phyloP scores from a whole-genome alignment of 306 rosid species.

The Dryas octopetala region DNA sequence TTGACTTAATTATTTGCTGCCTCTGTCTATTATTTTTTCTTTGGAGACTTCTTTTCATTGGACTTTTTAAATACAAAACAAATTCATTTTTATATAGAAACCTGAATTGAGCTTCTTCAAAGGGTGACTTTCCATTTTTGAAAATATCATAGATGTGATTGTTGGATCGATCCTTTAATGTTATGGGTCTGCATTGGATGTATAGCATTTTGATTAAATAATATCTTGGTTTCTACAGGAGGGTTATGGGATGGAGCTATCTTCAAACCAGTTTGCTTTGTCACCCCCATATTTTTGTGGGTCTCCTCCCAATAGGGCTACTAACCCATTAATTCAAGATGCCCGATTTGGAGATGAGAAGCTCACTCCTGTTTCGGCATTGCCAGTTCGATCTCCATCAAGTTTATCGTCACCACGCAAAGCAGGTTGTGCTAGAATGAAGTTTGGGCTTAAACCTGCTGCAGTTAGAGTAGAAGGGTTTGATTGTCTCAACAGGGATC shows the following conservation, averaged over 20 bases:
- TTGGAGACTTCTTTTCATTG: not conserved
- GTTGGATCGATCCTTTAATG: not conserved
- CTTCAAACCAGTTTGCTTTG: conserved; percentile 44
- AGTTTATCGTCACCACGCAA: conserved; percentile 56
- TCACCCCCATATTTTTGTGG: conserved; percentile 87
- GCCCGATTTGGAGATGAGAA: conserved; percentile 68
- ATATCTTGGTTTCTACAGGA: conserved; percentile 43
- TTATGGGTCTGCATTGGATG: not conserved
- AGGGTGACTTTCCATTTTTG: not conserved
- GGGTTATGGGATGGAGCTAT: conserved; percentile 53
- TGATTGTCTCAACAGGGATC: conserved; percentile 80
- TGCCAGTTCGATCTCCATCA: conserved; percentile 52
- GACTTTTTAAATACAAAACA: not conserved
- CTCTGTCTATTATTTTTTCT: not conserved
- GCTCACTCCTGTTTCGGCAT: conserved; percentile 28
- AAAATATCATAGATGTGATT: not conserved
- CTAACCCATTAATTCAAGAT: conserved; percentile 77
- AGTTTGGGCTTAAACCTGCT: conserved; percentile 70
- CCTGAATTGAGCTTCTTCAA: not conserved
- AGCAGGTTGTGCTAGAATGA: conserved; percentile 69
- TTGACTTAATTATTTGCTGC: not conserved
- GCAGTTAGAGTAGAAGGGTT: conserved; percentile 96
- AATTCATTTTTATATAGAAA: no score
- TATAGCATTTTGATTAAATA: not conserved
- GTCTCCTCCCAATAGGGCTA: conserved; percentile 79